phyloP scores from a whole-genome alignment of 129 eudicot genomes.

The Chrysanthemum lavandulifolium region DNA sequence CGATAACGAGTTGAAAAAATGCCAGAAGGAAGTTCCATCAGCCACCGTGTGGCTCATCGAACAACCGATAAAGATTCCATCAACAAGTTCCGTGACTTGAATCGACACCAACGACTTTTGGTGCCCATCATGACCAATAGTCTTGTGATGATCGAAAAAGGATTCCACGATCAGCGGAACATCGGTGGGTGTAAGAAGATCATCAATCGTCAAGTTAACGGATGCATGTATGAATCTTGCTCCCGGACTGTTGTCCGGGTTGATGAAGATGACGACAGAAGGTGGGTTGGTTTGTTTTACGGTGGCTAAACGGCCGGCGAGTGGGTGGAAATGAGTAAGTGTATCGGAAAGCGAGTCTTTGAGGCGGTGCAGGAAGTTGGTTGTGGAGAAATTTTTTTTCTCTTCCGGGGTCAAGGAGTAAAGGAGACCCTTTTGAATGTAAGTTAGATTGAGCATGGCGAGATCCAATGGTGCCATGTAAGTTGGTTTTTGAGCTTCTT shows the following conservation, averaged over 20 bases:
- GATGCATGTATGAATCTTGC: conserved; percentile 24
- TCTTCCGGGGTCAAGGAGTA: conserved; percentile 13
- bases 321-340: conserved; percentile 47
- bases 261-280: neutral
- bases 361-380: conserved; percentile 35
- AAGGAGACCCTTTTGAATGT: conserved; percentile 58
- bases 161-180: conserved; percentile 16
- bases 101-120: conserved; percentile 14
- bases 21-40: conserved; percentile 60
- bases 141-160: conserved; percentile 22
- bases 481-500: conserved; percentile 23
- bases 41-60: conserved; percentile 36
- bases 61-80: conserved; percentile 19
- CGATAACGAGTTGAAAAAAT: conserved; percentile 46
- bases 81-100: conserved; percentile 19
- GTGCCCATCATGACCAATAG: conserved; percentile 22
- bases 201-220: conserved; percentile 7
- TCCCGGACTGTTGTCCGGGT: conserved; percentile 19
- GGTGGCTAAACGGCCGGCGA: conserved; percentile 53
- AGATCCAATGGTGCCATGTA: conserved; percentile 23
- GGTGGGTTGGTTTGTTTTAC: conserved; percentile 35
- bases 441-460: neutral
- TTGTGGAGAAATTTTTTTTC: conserved; percentile 13
- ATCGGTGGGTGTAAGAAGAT: conserved; percentile 19
- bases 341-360: conserved; percentile 46